phyloP scores from a whole-genome alignment of 2,329 filamentous ascomycete species.

The Colletotrichum tropicicola region DNA sequence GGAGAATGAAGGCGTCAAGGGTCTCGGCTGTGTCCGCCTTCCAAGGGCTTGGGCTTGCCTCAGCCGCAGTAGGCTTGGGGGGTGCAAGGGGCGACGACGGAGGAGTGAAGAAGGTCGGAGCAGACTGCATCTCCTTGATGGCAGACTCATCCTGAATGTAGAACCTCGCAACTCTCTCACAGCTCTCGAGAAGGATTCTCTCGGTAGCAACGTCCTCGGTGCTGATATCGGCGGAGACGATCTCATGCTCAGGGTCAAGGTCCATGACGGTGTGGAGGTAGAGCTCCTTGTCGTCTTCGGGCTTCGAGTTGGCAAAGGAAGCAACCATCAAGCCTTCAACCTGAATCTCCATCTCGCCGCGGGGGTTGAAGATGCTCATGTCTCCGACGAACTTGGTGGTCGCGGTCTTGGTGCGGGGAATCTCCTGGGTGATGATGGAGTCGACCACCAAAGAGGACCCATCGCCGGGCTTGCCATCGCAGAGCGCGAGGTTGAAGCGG shows the following conservation, averaged over 20 bases:
- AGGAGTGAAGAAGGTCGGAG: slow-evolving; percentile 19
- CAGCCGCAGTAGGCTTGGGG: background rate
- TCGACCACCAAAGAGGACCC: slow-evolving; percentile 38
- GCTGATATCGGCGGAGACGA: slow-evolving; percentile 34
- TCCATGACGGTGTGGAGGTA: slow-evolving; percentile 46
- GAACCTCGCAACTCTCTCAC: slow-evolving; percentile 44
- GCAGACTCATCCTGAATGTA: slow-evolving; percentile 32
- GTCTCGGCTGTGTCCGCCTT: slow-evolving; percentile 37
- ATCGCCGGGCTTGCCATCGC: slow-evolving; percentile 8
- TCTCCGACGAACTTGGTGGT: slow-evolving; percentile 46
- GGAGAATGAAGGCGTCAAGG: slow-evolving; percentile 40
- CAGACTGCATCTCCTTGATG: slow-evolving; percentile 16
- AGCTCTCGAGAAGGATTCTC: slow-evolving; percentile 43
- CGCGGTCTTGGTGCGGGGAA: slow-evolving; percentile 32
- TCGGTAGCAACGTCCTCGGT: slow-evolving; percentile 19
- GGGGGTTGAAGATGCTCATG: slow-evolving; percentile 42
- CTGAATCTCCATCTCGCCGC: slow-evolving; percentile 41
- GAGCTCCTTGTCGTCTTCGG: slow-evolving; percentile 43
- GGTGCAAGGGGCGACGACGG: slow-evolving; percentile 8
- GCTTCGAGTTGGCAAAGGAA: slow-evolving; percentile 40
- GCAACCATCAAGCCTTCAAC: slow-evolving; percentile 43
- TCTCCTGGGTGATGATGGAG: slow-evolving; percentile 40
- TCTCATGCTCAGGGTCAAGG: slow-evolving; percentile 51
- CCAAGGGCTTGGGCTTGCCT: slow-evolving; percentile 8
- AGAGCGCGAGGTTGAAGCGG: slow-evolving; percentile 25